Percentiles rank a stretch among this genome's conserved stretches.
Conservation (phyloP, 164 flowering plant species). For the Sextonia rubra region DNA sequence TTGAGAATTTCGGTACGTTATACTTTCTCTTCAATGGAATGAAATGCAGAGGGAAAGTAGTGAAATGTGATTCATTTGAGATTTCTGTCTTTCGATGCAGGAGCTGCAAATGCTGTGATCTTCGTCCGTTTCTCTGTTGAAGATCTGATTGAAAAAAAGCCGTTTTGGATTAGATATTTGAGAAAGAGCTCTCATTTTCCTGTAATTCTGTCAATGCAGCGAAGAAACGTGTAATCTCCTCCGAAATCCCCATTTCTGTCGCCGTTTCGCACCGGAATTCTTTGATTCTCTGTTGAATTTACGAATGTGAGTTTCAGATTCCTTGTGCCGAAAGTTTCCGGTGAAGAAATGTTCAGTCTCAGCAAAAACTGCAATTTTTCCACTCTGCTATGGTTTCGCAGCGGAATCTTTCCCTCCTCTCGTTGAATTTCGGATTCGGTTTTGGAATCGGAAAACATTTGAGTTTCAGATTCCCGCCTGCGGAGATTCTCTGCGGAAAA, state of each 20-base stretch:
- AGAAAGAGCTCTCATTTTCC: neutral
- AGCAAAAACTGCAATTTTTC: slow-evolving; percentile 3
- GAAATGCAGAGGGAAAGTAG: neutral
- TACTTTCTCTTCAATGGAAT: neutral
- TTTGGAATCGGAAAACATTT: neutral
- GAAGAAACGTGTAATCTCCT: neutral
- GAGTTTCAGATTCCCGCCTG: neutral
- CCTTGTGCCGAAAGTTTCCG: neutral
- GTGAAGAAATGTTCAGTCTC: neutral
- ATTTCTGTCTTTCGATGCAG: neutral
- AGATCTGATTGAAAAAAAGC: neutral
- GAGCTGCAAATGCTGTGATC: neutral
- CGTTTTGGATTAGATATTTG: neutral
- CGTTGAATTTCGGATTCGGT: neutral
- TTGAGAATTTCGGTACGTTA: neutral
- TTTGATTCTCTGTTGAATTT: too few relatives aligned
- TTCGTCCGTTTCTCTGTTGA: neutral
- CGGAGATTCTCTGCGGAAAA: neutral
- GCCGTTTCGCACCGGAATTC: neutral
- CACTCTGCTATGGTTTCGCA: neutral
- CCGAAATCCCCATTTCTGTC: neutral
- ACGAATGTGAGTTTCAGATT: neutral
- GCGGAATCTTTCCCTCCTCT: too few relatives aligned
- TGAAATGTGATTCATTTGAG: neutral
- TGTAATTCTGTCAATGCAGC: neutral